A percentile compares a stretch with the other conserved stretches of the same genome.
Conservation (phyloP, 2,329 filamentous ascomycete species). For the Verticillium longisporum region DNA sequence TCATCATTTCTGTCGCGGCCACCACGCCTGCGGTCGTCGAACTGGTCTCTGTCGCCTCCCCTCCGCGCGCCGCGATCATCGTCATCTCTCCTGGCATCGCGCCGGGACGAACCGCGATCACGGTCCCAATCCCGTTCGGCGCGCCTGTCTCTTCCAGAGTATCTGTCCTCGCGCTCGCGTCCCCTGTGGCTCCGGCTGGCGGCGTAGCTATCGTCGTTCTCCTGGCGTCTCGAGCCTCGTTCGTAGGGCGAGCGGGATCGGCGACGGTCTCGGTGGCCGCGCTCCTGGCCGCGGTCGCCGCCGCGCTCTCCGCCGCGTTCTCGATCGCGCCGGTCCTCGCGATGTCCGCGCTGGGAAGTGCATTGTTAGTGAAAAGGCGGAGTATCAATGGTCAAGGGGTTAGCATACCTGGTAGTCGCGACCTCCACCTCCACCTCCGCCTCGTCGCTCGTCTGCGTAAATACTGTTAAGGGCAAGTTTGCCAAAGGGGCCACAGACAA, state of each 20-base stretch:
- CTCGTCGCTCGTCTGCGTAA: conserved; percentile 1
- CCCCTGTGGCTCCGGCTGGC: conserved; percentile 89
- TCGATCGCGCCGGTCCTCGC: conserved; percentile 27
- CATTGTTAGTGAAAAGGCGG: not conserved
- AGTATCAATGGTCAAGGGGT: not conserved
- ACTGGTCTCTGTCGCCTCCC: conserved; percentile 51
- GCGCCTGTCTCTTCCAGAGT: conserved; percentile 61
- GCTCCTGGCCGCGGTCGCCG: conserved; percentile 19
- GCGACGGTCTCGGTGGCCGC: conserved; percentile 52
- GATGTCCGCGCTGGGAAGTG: conserved; percentile 18
- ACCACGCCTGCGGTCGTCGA: conserved; percentile 43
- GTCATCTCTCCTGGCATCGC: conserved; percentile 59
- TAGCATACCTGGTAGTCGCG: conserved; percentile 12
- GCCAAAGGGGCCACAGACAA: not conserved
- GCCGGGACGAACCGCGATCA: conserved; percentile 55
- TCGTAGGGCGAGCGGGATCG: conserved; percentile 84
- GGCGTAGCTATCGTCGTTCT: conserved; percentile 79
- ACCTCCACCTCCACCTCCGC: conserved; percentile 10
- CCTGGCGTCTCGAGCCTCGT: conserved; percentile 59
- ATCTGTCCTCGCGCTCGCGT: conserved; percentile 88
- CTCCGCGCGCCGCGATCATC: conserved; percentile 41
- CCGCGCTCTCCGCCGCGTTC: conserved; percentile 26
- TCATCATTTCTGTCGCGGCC: conserved; percentile 37
- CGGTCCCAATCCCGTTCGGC: conserved; percentile 74
- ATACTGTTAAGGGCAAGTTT: conserved; percentile 5